phyloP scores from a whole-genome alignment of 768 basidiomycete genomes.

The Amanita exitialis region DNA sequence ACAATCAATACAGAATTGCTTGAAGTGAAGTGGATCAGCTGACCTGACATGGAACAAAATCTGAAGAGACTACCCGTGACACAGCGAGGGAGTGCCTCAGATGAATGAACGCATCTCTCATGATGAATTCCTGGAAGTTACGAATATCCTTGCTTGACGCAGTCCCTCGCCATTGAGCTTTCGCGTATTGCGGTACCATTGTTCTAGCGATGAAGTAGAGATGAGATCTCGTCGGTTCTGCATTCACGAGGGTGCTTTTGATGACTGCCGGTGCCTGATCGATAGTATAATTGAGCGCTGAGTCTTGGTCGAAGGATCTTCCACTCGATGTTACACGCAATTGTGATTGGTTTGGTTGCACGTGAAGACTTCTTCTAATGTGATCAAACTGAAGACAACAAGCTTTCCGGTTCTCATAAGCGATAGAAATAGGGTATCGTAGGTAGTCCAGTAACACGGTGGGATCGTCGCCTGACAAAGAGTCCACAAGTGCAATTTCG shows the following conservation, averaged over 20 bases:
- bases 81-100: conserved; percentile 1
- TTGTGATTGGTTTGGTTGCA: neutral
- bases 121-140: neutral
- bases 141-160: neutral
- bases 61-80: conserved; percentile 20
- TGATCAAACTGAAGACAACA: conserved; percentile 21
- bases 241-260: conserved; percentile 9
- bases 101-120: conserved; percentile 1
- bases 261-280: conserved; percentile 27
- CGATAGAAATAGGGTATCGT: conserved; percentile 16
- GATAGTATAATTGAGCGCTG: conserved; percentile 30
- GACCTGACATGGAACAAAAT: conserved; percentile 34
- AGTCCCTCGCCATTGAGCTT: neutral
- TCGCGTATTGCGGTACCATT: conserved; percentile 8
- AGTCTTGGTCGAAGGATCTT: conserved; percentile 37
- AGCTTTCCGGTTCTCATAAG: conserved; percentile 5
- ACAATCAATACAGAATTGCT: conserved; percentile 11
- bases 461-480: conserved; percentile 33
- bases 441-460: conserved; percentile 33
- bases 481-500: conserved; percentile 53
- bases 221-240: conserved; percentile 13
- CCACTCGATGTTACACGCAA: conserved; percentile 23
- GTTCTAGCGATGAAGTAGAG: conserved; percentile 13
- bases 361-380: conserved; percentile 23
- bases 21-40: conserved; percentile 13